These are phyloP conservation scores for Colletotrichum scovillei DNA, from an alignment of 2,329 filamentous ascomycete genomes.

Conservation along the genomic window DNA sequence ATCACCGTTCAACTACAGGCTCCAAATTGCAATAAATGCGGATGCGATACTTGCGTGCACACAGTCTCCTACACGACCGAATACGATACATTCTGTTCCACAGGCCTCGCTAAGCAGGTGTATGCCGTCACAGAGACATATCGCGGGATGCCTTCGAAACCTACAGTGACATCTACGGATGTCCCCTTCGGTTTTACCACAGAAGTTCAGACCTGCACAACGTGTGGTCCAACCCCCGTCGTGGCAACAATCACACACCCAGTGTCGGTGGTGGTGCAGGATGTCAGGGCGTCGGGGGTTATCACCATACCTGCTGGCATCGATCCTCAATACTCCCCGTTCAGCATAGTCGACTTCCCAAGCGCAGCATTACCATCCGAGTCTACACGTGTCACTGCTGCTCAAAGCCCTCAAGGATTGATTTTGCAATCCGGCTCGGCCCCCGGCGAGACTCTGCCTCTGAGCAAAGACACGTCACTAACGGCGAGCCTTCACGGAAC, in stretches of 20 bases:
- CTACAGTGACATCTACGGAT: not conserved
- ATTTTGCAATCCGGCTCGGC: too few relatives aligned
- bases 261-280: too few relatives aligned
- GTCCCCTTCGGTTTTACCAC: not conserved
- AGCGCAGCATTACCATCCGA: too few relatives aligned
- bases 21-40: not conserved
- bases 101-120: not conserved
- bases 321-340: too few relatives aligned
- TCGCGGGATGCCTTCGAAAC: not conserved
- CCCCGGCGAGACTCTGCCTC: too few relatives aligned
- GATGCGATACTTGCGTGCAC: not conserved
- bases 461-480: too few relatives aligned
- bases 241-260: not conserved
- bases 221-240: not conserved
- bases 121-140: not conserved
- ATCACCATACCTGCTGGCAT: too few relatives aligned
- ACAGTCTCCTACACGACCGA: not conserved
- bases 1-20: not conserved
- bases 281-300: too few relatives aligned
- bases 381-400: too few relatives aligned
- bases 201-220: not conserved
- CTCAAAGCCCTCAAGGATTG: too few relatives aligned
- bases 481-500: too few relatives aligned
- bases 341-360: too few relatives aligned
- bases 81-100: constrained; percentile 6